Conservation (phyloP, 148 eudicot genomes). For the Arctostaphylos glauca region DNA sequence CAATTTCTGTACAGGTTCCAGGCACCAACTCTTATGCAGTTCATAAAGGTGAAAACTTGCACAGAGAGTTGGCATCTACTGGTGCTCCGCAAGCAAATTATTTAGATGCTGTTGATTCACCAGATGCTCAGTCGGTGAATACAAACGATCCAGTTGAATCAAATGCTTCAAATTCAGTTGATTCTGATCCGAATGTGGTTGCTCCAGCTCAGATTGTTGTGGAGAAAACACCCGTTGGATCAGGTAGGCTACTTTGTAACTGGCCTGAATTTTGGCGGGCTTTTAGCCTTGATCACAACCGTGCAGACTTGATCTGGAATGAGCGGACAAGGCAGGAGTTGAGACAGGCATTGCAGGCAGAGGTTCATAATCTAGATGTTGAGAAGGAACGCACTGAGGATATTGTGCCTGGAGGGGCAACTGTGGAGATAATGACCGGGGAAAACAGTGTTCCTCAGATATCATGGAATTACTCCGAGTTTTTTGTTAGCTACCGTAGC, state of each 20-base stretch:
- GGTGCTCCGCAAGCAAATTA: slow-evolving; percentile 39
- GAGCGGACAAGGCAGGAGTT: slow-evolving; percentile 96
- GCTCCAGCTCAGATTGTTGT: slow-evolving; percentile 98
- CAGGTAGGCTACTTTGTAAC: slow-evolving; percentile 89
- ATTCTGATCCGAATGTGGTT: slow-evolving; percentile 44
- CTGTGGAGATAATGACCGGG: slow-evolving; percentile 43
- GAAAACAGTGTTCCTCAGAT: slow-evolving; percentile 74
- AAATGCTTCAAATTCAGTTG: slow-evolving; percentile 32
- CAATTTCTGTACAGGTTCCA: slow-evolving; percentile 35
- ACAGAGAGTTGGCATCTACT: slow-evolving; percentile 34
- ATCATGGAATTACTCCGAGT: slow-evolving; percentile 96
- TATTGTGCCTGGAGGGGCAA: slow-evolving; percentile 71
- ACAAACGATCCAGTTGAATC: slow-evolving; percentile 35
- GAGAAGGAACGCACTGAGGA: slow-evolving; percentile 95
- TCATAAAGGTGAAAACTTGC: slow-evolving; percentile 49
- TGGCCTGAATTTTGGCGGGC: slow-evolving; percentile 99
- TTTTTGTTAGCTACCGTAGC: slow-evolving; percentile 82
- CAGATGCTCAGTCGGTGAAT: slow-evolving; percentile 35
- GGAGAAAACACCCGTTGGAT: slow-evolving; percentile 86
- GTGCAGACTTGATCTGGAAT: slow-evolving; percentile 99
- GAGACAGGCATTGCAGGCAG: slow-evolving; percentile 83
- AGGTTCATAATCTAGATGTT: slow-evolving; percentile 91
- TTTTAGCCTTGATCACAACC: slow-evolving; percentile 92
- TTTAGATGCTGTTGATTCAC: slow-evolving; percentile 38
- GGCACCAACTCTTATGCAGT: slow-evolving; percentile 32